A percentile compares a stretch with the other conserved stretches of the same genome.
Evolutionary conservation across 352 stramenopile species (phyloP).

Genomic region (Elongisporangium prolatum): DNA sequence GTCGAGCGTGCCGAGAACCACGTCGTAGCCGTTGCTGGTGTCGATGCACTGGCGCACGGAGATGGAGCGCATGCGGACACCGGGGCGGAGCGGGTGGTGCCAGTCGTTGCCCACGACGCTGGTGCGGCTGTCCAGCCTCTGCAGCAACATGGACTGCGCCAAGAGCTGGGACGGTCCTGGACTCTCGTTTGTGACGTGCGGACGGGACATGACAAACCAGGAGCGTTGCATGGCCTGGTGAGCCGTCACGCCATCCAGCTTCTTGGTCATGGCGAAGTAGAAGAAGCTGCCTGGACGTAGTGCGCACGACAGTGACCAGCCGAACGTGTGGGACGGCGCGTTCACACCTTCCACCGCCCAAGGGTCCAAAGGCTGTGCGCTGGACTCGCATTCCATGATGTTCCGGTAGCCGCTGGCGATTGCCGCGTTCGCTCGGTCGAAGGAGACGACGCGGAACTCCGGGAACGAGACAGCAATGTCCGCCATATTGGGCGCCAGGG

Average conservation of each 20-base stretch:
- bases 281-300: constrained; percentile 29
- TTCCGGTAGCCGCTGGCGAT: neutral
- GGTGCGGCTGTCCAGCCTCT: constrained; percentile 43
- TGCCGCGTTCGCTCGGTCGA: neutral
- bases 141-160: constrained; percentile 35
- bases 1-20: constrained; percentile 55
- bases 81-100: constrained; percentile 36
- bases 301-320: constrained; percentile 43
- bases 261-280: constrained; percentile 47
- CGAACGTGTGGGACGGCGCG: constrained; percentile 21
- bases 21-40: constrained; percentile 49
- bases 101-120: constrained; percentile 40
- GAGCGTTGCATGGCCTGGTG: constrained; percentile 37
- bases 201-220: constrained; percentile 19
- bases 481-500: neutral
- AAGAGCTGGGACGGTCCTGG: constrained; percentile 20
- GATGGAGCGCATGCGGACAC: constrained; percentile 44
- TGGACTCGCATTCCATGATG: neutral
- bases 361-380: neutral
- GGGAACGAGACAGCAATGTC: neutral
- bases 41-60: constrained; percentile 41
- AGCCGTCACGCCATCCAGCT: constrained; percentile 28
- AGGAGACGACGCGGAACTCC: neutral
- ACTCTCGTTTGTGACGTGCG: neutral
- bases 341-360: neutral